phyloP scores from a whole-genome alignment of 2,329 filamentous ascomycete genomes.

The Cladobotryum protrusum region DNA sequence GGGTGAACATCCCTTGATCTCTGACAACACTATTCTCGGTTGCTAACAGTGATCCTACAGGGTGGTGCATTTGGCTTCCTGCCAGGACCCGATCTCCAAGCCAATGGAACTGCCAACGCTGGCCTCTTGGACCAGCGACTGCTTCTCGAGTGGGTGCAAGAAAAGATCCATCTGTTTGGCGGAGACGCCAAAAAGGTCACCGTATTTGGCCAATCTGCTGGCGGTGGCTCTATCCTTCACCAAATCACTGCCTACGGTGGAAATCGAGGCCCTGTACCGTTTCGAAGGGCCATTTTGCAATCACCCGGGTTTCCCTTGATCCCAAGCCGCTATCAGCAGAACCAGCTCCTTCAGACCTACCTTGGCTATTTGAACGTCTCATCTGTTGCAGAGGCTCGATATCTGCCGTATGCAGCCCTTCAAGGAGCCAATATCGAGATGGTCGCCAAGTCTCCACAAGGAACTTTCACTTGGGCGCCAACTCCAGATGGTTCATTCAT shows the following conservation, averaged over 20 bases:
- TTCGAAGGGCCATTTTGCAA: not conserved
- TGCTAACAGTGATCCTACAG: too few species aligned
- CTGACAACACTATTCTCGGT: too few species aligned
- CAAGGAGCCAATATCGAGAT: too few species aligned
- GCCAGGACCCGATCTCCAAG: constrained; percentile 26
- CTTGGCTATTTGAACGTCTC: not conserved
- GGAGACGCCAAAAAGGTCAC: constrained; percentile 39
- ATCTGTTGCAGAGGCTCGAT: too few species aligned
- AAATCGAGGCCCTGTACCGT: not conserved
- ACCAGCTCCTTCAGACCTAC: not conserved
- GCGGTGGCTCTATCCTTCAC: constrained; percentile 38
- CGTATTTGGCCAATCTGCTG: constrained; percentile 41
- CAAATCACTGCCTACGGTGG: constrained; percentile 17
- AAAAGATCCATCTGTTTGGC: constrained; percentile 43
- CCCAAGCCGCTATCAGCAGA: not conserved
- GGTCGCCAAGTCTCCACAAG: too few species aligned
- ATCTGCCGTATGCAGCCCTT: too few species aligned
- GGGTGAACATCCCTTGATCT: constrained; percentile 26
- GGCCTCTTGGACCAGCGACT: constrained; percentile 44
- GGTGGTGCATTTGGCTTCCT: constrained; percentile 31
- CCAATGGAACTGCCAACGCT: constrained; percentile 34
- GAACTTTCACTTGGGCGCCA: too few species aligned
- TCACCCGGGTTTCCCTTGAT: not conserved
- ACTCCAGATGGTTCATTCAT: too few species aligned
- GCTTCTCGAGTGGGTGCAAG: constrained; percentile 45